Base-by-base conservation (phyloP, 441 rosid genomes). In the Bruguiera hainesii region DNA sequence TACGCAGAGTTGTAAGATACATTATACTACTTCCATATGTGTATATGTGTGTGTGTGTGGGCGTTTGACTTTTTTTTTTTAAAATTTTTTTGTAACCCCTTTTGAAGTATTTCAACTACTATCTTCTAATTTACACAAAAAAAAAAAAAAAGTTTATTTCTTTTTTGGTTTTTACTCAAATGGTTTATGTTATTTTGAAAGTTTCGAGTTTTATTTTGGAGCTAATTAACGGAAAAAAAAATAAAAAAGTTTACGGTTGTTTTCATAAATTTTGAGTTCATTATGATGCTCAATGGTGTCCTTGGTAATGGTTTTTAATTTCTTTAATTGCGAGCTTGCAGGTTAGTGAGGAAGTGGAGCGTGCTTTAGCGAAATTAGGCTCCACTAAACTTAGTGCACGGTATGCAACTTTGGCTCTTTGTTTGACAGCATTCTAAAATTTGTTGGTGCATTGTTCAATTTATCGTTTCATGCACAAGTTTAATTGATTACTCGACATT, bases 331-430 rank as follows among this genome's bases (percentile, higher is more conserved):
- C 15, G 64, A 71, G 23, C 23, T 26, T 26, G 61, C 76, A 92
- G 98, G 95, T 92, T 61, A 92, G 98, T 10, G 98, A 92, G 81
- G 98, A 92, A 80, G 91, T 92, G 67, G 98, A 92, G 71, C 86
- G 96, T 53, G 98, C 98, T 71, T 75, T 92, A 69, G 89, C 98
- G 49, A 92, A 92, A 78, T 70, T 89, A 29, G 91, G 89, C 10
- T 83, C 95, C 64, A 78, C 95, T 30, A 86, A 81, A 56, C 77
- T 87, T 69, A 73, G 61, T 60, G 89, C 81, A 70, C 81, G 95
- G 96, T 89, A 71, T 33, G 56, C 46, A 25, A 66, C 62, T 66
- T 29, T 11, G 56, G 46, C 23, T 52, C 26, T 52, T 4, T n/a
- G 1, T 23, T 5, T 3, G 7, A 53, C 26, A 2, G 5, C 1